These are phyloP conservation scores for Aspergillus spinulosporus DNA, from an alignment of 2,329 filamentous ascomycete genomes.

Conservation along the genomic window DNA sequence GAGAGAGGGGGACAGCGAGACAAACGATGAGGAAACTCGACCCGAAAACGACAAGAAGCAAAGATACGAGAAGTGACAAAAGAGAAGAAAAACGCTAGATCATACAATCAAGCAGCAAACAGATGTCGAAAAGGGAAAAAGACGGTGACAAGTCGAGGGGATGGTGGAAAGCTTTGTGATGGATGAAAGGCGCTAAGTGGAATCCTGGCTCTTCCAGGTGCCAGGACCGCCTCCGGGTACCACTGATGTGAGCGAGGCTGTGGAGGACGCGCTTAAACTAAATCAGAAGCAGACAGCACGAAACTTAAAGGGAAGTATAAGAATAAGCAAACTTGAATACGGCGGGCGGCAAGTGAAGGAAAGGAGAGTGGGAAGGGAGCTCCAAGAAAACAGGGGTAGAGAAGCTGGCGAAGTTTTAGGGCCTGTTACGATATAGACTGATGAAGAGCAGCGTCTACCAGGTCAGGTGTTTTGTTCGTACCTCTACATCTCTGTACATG, in stretches of 20 bases:
- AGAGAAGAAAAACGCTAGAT: slow-evolving; percentile 20
- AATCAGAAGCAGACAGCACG: slow-evolving; percentile 1
- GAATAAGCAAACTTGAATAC: slow-evolving; percentile 14
- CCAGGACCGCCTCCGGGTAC: slow-evolving; percentile 18
- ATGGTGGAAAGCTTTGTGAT: slow-evolving; percentile 22
- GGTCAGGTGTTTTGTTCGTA: neutral
- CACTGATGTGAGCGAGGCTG: slow-evolving; percentile 16
- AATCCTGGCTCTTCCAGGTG: slow-evolving; percentile 21
- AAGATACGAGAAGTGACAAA: slow-evolving; percentile 17
- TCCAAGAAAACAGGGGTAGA: slow-evolving; percentile 21
- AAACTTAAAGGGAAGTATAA: slow-evolving; percentile 13
- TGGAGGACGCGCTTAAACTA: neutral
- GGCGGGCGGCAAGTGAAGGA: neutral
- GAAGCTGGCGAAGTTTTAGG: slow-evolving; percentile 24
- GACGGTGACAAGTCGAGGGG: slow-evolving; percentile 18
- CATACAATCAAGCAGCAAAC: slow-evolving; percentile 21
- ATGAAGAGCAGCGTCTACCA: neutral
- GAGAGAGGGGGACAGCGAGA: slow-evolving; percentile 24
- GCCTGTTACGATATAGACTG: slow-evolving; percentile 22
- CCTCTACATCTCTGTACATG: neutral
- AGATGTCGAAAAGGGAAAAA: slow-evolving; percentile 18
- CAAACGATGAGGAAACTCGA: slow-evolving; percentile 21
- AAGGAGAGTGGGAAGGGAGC: slow-evolving; percentile 6
- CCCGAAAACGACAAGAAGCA: slow-evolving; percentile 11
- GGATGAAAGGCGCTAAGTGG: slow-evolving; percentile 21